Conservation (phyloP, 2,329 filamentous ascomycete species). For the Ambrosiella beaveri region DNA sequence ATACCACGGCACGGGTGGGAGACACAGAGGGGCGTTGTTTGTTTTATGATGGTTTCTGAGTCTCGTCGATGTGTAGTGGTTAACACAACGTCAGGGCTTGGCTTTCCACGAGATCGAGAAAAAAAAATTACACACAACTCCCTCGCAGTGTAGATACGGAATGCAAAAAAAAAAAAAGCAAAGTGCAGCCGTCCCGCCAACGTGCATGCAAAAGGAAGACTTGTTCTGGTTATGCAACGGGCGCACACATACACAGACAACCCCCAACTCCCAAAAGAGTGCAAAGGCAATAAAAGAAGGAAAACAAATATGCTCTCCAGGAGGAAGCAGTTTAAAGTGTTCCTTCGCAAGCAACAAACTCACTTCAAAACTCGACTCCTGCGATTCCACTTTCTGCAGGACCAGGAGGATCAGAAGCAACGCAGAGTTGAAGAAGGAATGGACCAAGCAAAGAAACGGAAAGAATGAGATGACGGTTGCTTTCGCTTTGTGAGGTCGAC, state of each 20-base stretch:
- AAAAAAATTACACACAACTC: neutral
- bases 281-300: neutral
- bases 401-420: slow-evolving; percentile 1
- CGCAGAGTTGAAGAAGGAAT: neutral
- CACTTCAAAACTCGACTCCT: neutral
- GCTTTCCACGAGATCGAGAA: neutral
- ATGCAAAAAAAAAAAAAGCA: neutral
- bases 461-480: neutral
- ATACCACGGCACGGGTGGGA: neutral
- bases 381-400: neutral
- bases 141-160: neutral
- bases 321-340: neutral
- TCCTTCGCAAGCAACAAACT: too few relatives aligned
- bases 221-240: neutral
- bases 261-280: neutral
- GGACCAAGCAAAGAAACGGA: neutral
- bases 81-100: neutral
- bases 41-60: neutral
- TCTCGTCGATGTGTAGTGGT: neutral
- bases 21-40: neutral
- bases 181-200: neutral
- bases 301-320: neutral
- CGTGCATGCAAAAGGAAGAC: neutral
- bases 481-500: neutral
- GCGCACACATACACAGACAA: neutral